phyloP scores from a whole-genome alignment of 2,329 filamentous ascomycete genomes.

The Ophioceras dolichostomum region DNA sequence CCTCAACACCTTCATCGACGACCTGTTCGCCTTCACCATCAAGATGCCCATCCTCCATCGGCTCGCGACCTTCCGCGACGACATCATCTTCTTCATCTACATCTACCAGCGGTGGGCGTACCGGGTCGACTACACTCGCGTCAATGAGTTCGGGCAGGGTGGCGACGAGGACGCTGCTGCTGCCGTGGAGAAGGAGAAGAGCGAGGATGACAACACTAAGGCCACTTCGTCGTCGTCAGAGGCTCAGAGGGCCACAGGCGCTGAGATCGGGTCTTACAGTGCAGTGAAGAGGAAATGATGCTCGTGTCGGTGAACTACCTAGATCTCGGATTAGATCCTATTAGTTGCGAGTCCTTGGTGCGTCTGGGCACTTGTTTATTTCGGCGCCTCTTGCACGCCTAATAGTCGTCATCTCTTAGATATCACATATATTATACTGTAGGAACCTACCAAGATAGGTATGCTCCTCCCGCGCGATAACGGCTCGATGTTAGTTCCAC shows the following conservation, averaged over 20 bases:
- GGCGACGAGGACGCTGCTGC: constrained; percentile 75
- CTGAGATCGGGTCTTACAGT: neutral
- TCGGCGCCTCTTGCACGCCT: too few relatives aligned
- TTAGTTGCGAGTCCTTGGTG: too few relatives aligned
- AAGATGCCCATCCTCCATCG: constrained; percentile 96
- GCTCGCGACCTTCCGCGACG: constrained; percentile 82
- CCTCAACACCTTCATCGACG: constrained; percentile 97
- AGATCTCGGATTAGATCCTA: too few relatives aligned
- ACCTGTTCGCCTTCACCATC: constrained; percentile 96
- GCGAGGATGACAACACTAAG: constrained; percentile 15
- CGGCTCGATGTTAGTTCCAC: too few relatives aligned
- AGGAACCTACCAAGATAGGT: too few relatives aligned
- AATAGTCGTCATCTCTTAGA: too few relatives aligned
- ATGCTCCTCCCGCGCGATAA: too few relatives aligned
- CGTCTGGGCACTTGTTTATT: too few relatives aligned
- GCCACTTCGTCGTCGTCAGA: too few relatives aligned
- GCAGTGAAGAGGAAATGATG: constrained; percentile 2
- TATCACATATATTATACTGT: too few relatives aligned
- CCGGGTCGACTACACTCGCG: constrained; percentile 77
- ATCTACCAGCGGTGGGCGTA: constrained; percentile 91
- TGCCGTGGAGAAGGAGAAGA: constrained; percentile 23
- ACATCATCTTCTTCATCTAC: constrained; percentile 97
- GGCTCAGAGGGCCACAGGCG: neutral
- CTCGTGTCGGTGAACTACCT: too few relatives aligned
- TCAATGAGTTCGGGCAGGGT: constrained; percentile 97